These are phyloP conservation scores for Lentinula novae-zelandiae DNA, from an alignment of 1,284 basidiomycete species.

Conservation along the genomic window DNA sequence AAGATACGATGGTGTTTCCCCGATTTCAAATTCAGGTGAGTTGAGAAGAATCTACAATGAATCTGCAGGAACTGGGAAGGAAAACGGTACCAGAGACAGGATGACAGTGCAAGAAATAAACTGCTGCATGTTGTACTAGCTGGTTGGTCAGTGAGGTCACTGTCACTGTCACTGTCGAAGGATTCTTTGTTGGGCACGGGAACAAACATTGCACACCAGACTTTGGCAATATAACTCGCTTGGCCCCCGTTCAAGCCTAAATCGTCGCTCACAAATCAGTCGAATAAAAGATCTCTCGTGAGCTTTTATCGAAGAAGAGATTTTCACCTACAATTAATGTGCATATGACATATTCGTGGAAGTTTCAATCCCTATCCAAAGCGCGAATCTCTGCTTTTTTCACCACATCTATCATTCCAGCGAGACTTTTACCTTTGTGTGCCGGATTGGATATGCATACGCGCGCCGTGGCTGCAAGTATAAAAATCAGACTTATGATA, in stretches of 20 bases:
- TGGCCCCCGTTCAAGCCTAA: too few relatives aligned
- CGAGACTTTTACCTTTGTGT: constrained; percentile 25
- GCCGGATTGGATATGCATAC: constrained; percentile 24
- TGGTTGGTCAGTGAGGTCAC: too few relatives aligned
- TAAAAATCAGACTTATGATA: too few relatives aligned
- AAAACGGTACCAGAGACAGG: neutral
- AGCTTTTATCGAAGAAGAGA: too few relatives aligned
- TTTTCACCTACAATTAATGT: constrained; percentile 14
- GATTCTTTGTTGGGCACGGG: too few relatives aligned
- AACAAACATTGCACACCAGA: too few relatives aligned
- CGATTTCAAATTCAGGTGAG: neutral
- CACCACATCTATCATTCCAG: constrained; percentile 25
- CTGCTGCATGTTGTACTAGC: neutral
- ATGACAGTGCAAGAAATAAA: neutral
- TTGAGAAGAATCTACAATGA: neutral
- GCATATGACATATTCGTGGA: constrained; percentile 24
- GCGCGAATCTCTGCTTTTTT: constrained; percentile 17
- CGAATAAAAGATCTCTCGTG: too few relatives aligned
- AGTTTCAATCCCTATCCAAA: neutral
- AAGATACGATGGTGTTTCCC: too few relatives aligned
- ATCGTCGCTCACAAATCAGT: too few relatives aligned
- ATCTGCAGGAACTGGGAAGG: neutral
- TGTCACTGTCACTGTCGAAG: too few relatives aligned
- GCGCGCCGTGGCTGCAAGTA: constrained; percentile 17
- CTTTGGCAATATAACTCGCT: too few relatives aligned